Conservation (phyloP, 2,329 filamentous ascomycete genomes). For the Neofusicoccum ribis region DNA sequence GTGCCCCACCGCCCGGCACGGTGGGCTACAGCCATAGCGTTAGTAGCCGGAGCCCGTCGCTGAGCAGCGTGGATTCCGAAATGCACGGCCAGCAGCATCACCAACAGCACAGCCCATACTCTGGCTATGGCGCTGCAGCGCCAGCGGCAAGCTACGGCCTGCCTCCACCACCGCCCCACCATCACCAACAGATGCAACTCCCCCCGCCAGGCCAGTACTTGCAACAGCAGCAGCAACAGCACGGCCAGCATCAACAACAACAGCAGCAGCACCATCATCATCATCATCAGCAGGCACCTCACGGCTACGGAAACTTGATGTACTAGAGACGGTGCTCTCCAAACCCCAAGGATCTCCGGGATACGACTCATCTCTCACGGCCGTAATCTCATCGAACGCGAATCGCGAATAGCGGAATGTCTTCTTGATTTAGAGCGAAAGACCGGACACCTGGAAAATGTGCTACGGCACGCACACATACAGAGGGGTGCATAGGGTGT, state of each 20-base stretch:
- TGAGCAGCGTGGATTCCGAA: conserved; percentile 18
- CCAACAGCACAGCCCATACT: conserved; percentile 14
- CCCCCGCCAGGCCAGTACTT: conserved; percentile 3
- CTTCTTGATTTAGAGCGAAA: neutral
- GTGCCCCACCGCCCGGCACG: neutral
- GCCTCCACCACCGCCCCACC: conserved; percentile 9
- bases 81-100: conserved; percentile 17
- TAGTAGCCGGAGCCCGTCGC: conserved; percentile 15
- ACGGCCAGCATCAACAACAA: neutral
- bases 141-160: conserved; percentile 6
- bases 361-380: neutral
- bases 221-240: conserved; percentile 11
- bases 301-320: conserved; percentile 8
- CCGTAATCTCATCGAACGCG: neutral
- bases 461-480: neutral
- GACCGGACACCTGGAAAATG: neutral
- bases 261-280: conserved; percentile 4
- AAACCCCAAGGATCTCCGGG: neutral
- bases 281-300: conserved; percentile 4
- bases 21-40: conserved; percentile 16
- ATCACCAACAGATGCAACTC: neutral
- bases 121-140: conserved; percentile 2
- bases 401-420: neutral
- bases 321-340: neutral
- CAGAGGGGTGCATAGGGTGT: neutral